Percentiles rank a stretch among this genome's conserved stretches.
Evolutionary conservation across 2,329 filamentous ascomycete species (phyloP).

Genomic region (Beauveria asiatica): DNA sequence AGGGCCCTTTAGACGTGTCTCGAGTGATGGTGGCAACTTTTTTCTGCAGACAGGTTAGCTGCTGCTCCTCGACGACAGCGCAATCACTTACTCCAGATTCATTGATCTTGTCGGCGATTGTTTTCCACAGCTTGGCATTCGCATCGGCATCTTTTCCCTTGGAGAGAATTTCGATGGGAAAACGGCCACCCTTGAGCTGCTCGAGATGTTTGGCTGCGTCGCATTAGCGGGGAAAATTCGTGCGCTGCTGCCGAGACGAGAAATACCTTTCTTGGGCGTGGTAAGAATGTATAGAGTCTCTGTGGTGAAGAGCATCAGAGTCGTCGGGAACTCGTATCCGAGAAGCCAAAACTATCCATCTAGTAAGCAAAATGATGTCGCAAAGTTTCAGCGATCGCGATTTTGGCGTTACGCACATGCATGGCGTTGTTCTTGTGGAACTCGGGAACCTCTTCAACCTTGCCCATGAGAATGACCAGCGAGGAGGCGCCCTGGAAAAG

Average conservation of each 20-base stretch:
- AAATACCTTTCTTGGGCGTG: slow-evolving; percentile 86
- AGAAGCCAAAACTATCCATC: slow-evolving; percentile 81
- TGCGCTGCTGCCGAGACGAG: neutral
- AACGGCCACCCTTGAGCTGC: slow-evolving; percentile 82
- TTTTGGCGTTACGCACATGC: slow-evolving; percentile 36
- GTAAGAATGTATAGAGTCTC: slow-evolving; percentile 89
- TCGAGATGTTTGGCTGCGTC: slow-evolving; percentile 79
- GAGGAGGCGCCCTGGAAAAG: slow-evolving; percentile 81
- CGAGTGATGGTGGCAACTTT: slow-evolving; percentile 84
- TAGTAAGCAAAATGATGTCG: neutral
- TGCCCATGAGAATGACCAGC: slow-evolving; percentile 87
- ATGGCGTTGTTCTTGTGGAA: slow-evolving; percentile 96
- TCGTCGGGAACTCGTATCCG: slow-evolving; percentile 96
- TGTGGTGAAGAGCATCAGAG: slow-evolving; percentile 82
- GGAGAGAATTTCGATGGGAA: slow-evolving; percentile 85
- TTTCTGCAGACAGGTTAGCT: slow-evolving; percentile 44
- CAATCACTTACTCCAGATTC: slow-evolving; percentile 63
- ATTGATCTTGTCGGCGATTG: slow-evolving; percentile 80
- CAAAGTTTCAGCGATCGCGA: neutral
- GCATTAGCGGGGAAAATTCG: slow-evolving; percentile 23
- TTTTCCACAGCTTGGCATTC: slow-evolving; percentile 83
- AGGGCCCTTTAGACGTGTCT: slow-evolving; percentile 76
- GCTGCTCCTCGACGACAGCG: slow-evolving; percentile 9
- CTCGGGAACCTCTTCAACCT: slow-evolving; percentile 77
- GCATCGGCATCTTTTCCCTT: slow-evolving; percentile 85